phyloP scores from a whole-genome alignment of 768 basidiomycete genomes.

The Lentinus brumalis region DNA sequence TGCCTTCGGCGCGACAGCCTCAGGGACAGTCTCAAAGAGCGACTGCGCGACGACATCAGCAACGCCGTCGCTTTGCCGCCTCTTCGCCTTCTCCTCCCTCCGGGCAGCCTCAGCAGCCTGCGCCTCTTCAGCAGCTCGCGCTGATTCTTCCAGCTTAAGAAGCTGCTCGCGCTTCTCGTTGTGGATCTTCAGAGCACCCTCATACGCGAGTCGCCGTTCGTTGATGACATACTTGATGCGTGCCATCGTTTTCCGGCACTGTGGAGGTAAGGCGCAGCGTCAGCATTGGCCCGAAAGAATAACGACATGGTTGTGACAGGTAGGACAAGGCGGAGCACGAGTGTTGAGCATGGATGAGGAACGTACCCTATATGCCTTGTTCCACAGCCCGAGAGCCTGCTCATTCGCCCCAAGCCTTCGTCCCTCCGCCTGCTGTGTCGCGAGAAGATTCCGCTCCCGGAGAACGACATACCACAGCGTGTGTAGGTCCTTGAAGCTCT shows the following conservation, averaged over 20 bases:
- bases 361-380: conserved; percentile 23
- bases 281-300: neutral
- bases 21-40: conserved; percentile 24
- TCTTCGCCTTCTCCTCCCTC: conserved; percentile 16
- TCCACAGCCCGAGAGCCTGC: conserved; percentile 9
- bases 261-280: conserved; percentile 32
- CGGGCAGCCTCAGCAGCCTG: conserved; percentile 9
- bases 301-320: neutral
- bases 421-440: conserved; percentile 82
- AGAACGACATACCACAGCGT: conserved; percentile 91
- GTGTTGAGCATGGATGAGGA: neutral
- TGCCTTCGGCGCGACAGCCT: neutral
- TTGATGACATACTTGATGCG: conserved; percentile 91
- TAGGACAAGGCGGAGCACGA: neutral
- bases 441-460: conserved; percentile 87
- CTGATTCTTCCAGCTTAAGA: conserved; percentile 12
- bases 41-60: conserved; percentile 21
- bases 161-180: conserved; percentile 21
- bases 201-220: conserved; percentile 84
- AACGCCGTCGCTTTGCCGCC: conserved; percentile 7
- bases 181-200: conserved; percentile 52
- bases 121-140: conserved; percentile 15
- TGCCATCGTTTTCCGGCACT: conserved; percentile 97
- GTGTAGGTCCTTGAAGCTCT: conserved; percentile 92
- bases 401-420: conserved; percentile 52